Percentiles rank a stretch among this genome's conserved stretches.
phyloP scores from a whole-genome alignment of 768 basidiomycete species.

The Russula abietina region DNA sequence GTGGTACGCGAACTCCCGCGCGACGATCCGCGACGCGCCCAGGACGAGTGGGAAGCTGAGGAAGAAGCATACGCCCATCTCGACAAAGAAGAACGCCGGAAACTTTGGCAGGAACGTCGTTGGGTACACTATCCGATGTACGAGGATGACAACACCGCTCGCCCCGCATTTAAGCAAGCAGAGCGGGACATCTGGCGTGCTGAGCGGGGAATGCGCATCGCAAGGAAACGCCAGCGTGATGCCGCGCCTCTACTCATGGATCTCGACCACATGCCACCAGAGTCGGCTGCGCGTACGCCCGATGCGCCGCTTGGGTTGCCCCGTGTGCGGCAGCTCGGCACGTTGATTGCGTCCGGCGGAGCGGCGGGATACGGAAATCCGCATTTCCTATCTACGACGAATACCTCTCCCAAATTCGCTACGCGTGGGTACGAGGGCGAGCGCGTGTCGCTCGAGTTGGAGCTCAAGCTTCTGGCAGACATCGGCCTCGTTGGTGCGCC shows the following conservation, averaged over 20 bases:
- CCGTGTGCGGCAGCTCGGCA: constrained; percentile 47
- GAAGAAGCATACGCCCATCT: constrained; percentile 51
- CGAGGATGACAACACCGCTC: constrained; percentile 53
- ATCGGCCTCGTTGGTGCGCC: constrained; percentile 96
- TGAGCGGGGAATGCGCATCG: constrained; percentile 53
- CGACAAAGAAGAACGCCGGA: constrained; percentile 41
- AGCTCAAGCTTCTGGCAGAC: constrained; percentile 91
- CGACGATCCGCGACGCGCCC: constrained; percentile 57
- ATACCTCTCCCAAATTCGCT: constrained; percentile 82
- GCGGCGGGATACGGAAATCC: constrained; percentile 84
- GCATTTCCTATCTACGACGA: constrained; percentile 61
- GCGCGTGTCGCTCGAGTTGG: constrained; percentile 73
- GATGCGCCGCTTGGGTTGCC: constrained; percentile 62
- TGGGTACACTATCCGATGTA: constrained; percentile 80
- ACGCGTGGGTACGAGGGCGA: constrained; percentile 73
- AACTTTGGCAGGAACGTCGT: constrained; percentile 55
- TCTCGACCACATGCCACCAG: constrained; percentile 46
- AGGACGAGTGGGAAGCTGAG: constrained; percentile 70
- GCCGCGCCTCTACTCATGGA: constrained; percentile 49
- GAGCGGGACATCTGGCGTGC: constrained; percentile 54
- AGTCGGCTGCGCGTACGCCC: constrained; percentile 33
- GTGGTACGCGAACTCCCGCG: constrained; percentile 71
- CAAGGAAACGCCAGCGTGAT: constrained; percentile 40
- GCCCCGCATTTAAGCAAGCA: constrained; percentile 66
- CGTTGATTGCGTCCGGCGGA: constrained; percentile 73